A percentile compares a stretch with the other conserved stretches of the same genome.
These are phyloP conservation scores for Oldenlandia corymbosa DNA, from an alignment of 257 asterid species.

Conservation along the genomic window DNA sequence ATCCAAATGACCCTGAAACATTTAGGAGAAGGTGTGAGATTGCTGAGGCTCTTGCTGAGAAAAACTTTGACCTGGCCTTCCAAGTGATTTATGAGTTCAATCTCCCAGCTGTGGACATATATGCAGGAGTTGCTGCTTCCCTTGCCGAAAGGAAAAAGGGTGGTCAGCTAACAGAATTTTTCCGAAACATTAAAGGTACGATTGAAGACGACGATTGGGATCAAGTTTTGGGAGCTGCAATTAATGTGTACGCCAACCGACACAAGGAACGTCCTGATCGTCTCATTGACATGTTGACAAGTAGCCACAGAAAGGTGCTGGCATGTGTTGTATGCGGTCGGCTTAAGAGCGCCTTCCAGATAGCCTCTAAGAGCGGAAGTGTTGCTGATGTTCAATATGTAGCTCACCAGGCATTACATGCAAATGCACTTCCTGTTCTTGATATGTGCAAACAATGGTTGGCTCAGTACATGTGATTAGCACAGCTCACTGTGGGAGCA, in stretches of 20 bases:
- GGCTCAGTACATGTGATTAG: slow-evolving; percentile 76
- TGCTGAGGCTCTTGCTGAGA: slow-evolving; percentile 93
- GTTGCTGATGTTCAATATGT: slow-evolving; percentile 98
- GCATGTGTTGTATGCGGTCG: slow-evolving; percentile 99
- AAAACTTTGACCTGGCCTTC: slow-evolving; percentile 86
- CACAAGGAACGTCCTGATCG: slow-evolving; percentile 99
- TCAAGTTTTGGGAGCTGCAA: slow-evolving; percentile 98
- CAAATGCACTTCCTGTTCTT: slow-evolving; percentile 95
- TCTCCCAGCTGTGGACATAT: slow-evolving; percentile 97
- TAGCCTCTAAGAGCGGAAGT: slow-evolving; percentile 97
- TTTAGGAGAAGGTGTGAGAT: slow-evolving; percentile 95
- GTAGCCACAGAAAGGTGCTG: slow-evolving; percentile 96
- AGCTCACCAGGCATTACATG: slow-evolving; percentile 99
- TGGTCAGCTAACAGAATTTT: slow-evolving; percentile 87
- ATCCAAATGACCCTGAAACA: slow-evolving; percentile 92
- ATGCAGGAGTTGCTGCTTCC: slow-evolving; percentile 95
- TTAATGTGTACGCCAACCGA: slow-evolving; percentile 90
- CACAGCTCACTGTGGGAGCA: neutral
- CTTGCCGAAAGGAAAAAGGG: slow-evolving; percentile 98
- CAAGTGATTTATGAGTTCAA: slow-evolving; percentile 74
- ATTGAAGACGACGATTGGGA: slow-evolving; percentile 97
- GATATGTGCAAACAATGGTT: slow-evolving; percentile 99
- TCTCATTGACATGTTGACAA: slow-evolving; percentile 94
- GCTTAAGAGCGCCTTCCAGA: slow-evolving; percentile 94
- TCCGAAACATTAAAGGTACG: slow-evolving; percentile 91